These are phyloP conservation scores for Moesziomyces antarcticus DNA, from an alignment of 1,284 basidiomycete genomes.

Conservation along the genomic window DNA sequence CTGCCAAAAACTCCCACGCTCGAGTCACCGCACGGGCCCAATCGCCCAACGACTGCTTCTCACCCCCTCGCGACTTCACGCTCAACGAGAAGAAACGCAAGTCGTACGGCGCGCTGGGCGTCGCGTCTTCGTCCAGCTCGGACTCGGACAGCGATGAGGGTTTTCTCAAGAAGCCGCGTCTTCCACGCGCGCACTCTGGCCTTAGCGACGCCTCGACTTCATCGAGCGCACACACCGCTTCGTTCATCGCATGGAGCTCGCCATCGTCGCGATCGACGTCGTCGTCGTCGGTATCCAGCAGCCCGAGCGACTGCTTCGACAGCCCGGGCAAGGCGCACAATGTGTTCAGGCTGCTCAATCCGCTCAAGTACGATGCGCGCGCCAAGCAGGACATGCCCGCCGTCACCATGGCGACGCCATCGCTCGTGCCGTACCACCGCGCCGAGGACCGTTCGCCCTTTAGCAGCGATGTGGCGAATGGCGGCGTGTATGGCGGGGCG, in stretches of 20 bases:
- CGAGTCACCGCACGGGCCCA: background rate
- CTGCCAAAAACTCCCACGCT: background rate
- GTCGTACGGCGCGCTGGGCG: slow-evolving; percentile 24
- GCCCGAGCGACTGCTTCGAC: slow-evolving; percentile 17
- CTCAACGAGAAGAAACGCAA: slow-evolving; percentile 33
- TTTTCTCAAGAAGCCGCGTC: slow-evolving; percentile 20
- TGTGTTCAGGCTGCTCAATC: slow-evolving; percentile 18
- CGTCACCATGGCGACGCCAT: slow-evolving; percentile 19
- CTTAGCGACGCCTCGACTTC: slow-evolving; percentile 11
- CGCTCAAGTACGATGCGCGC: slow-evolving; percentile 6
- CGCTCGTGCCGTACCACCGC: background rate
- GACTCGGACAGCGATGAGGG: slow-evolving; percentile 8
- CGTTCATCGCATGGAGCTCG: slow-evolving; percentile 21
- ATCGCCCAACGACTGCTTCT: slow-evolving; percentile 1
- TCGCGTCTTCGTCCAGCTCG: background rate
- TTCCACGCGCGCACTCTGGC: slow-evolving; percentile 9
- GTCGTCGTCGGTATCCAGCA: slow-evolving; percentile 24
- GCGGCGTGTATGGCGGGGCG: background rate
- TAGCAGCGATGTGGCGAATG: slow-evolving; percentile 3
- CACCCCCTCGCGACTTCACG: slow-evolving; percentile 7
- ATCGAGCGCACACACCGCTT: slow-evolving; percentile 2
- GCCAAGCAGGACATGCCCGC: slow-evolving; percentile 22
- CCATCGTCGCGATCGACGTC: slow-evolving; percentile 25
- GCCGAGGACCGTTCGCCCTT: slow-evolving; percentile 13
- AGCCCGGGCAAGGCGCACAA: slow-evolving; percentile 16